phyloP scores from a whole-genome alignment of 2,329 filamentous ascomycete species.

The Colletotrichum zoysiae region DNA sequence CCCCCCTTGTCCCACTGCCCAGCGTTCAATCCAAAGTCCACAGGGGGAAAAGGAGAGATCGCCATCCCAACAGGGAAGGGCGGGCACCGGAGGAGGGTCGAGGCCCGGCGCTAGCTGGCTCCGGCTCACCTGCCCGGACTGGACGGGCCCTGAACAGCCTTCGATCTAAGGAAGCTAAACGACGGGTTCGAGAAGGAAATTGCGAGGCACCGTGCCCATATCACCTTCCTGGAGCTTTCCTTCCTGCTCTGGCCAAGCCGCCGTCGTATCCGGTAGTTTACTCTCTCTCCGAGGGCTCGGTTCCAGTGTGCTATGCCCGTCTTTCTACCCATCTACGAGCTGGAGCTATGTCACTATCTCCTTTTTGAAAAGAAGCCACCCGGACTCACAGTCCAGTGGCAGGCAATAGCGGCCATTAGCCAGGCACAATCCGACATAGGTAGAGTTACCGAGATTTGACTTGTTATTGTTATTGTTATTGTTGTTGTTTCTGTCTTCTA shows the following conservation, averaged over 20 bases:
- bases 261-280: not conserved
- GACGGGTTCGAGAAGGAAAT: not conserved
- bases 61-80: not conserved
- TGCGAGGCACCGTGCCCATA: not conserved
- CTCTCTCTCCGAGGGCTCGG: no score
- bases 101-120: constrained; percentile 19
- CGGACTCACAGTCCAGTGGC: not conserved
- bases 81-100: not conserved
- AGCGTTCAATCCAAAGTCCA: not conserved
- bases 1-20: not conserved
- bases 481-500: constrained; percentile 10
- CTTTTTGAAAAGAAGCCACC: not conserved
- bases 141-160: constrained; percentile 1
- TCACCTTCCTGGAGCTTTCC: not conserved
- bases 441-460: not conserved
- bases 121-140: constrained; percentile 7
- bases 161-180: no score
- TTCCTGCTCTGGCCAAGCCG: not conserved
- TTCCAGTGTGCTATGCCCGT: no score
- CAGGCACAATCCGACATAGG: not conserved
- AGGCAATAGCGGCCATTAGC: no score
- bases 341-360: not conserved
- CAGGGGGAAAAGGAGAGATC: not conserved
- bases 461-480: not conserved
- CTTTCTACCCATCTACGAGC: not conserved